phyloP scores from a whole-genome alignment of 2,329 filamentous ascomycete species.

The Trichothecium sympodiale region DNA sequence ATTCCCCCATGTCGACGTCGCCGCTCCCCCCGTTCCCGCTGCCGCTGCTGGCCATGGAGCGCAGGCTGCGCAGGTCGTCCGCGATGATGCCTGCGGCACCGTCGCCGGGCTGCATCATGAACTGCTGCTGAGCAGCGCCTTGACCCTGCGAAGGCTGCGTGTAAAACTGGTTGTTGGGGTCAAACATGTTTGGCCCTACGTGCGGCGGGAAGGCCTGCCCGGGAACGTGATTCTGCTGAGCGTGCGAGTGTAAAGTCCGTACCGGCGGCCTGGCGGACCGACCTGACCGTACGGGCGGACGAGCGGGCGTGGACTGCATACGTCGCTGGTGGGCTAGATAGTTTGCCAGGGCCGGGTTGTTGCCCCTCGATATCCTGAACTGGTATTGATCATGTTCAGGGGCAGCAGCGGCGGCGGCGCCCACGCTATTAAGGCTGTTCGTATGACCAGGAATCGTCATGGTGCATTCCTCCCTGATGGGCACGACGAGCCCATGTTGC shows the following conservation, averaged over 20 bases:
- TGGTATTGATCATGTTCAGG: conserved; percentile 20
- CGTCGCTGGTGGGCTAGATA: conserved; percentile 24
- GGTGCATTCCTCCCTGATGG: conserved; percentile 23
- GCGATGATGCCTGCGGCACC: conserved; percentile 23
- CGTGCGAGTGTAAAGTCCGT: conserved; percentile 10
- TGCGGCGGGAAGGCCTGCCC: not conserved
- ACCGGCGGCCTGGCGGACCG: conserved; percentile 18
- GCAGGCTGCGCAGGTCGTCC: conserved; percentile 23
- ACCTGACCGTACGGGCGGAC: conserved; percentile 16
- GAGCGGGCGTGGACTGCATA: conserved; percentile 14
- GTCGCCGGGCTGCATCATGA: conserved; percentile 15
- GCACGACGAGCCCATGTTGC: conserved; percentile 21
- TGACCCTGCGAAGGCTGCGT: conserved; percentile 6
- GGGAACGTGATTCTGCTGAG: conserved; percentile 10
- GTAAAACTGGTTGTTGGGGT: conserved; percentile 6
- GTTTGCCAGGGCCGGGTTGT: conserved; percentile 20
- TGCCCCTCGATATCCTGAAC: conserved; percentile 24
- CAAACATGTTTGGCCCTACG: conserved; percentile 12
- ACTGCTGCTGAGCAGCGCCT: conserved; percentile 1
- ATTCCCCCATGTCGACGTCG: conserved; percentile 24
- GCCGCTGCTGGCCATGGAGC: conserved; percentile 17
- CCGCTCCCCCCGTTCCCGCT: conserved; percentile 4
- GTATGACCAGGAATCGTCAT: conserved; percentile 23
- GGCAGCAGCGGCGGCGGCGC: conserved; percentile 11
- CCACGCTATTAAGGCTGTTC: conserved; percentile 5